phyloP scores from a whole-genome alignment of 2,329 filamentous ascomycete genomes.

The Cladosporium sp. region DNA sequence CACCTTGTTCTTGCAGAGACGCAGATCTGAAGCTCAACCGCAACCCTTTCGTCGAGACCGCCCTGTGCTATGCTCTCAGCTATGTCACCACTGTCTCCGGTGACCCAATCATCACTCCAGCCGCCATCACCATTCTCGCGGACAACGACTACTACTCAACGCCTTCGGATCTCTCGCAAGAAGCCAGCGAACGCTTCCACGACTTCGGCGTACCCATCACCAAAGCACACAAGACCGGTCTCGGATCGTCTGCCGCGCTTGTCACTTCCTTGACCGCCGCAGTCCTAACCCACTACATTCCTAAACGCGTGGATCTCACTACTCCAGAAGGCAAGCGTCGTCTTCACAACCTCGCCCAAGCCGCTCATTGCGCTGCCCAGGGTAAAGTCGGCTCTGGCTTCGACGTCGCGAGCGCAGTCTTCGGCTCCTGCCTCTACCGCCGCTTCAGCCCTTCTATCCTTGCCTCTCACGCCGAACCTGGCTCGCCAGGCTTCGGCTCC shows the following conservation, averaged over 20 bases:
- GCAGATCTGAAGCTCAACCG: constrained; percentile 43
- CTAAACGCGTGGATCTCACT: constrained; percentile 54
- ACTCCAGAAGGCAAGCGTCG: constrained; percentile 53
- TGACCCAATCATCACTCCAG: constrained; percentile 57
- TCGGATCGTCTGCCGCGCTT: constrained; percentile 90
- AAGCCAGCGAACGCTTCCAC: constrained; percentile 57
- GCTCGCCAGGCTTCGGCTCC: constrained; percentile 61
- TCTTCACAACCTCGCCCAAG: constrained; percentile 90
- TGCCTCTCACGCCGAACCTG: constrained; percentile 61
- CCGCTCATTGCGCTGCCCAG: constrained; percentile 90
- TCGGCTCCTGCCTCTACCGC: constrained; percentile 83
- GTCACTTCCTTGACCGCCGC: constrained; percentile 82
- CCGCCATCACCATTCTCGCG: constrained; percentile 80
- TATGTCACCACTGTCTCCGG: constrained; percentile 59
- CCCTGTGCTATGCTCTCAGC: constrained; percentile 79
- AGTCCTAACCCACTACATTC: constrained; percentile 71
- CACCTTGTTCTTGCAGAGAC: constrained; percentile 22
- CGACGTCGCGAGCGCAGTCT: constrained; percentile 89
- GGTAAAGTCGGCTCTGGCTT: constrained; percentile 96
- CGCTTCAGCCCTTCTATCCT: constrained; percentile 85
- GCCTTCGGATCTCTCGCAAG: constrained; percentile 37
- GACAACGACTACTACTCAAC: constrained; percentile 97
- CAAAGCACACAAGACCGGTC: constrained; percentile 87
- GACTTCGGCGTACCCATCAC: constrained; percentile 72
- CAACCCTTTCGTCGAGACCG: constrained; percentile 91